Evolutionary conservation across 106 monocot species (phyloP).

Genomic region (Vanilla planifolia): DNA sequence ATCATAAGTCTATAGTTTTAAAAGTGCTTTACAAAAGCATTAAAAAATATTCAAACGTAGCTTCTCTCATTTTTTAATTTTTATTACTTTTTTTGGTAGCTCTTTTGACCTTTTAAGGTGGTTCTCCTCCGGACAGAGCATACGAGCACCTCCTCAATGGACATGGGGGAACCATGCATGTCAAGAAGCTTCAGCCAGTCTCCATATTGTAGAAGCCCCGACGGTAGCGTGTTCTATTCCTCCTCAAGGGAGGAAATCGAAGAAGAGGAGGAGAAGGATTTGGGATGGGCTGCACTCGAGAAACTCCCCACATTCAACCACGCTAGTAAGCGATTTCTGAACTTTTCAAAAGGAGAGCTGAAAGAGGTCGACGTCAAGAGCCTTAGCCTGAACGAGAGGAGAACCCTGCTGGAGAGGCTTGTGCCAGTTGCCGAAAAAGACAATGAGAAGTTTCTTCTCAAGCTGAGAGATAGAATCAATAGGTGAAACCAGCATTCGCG

Average conservation of each 20-base stretch:
- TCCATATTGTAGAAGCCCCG: too few relatives aligned
- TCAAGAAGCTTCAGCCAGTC: too few relatives aligned
- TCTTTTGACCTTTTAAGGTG: too few relatives aligned
- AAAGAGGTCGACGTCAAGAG: conserved; percentile 5
- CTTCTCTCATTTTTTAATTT: too few relatives aligned
- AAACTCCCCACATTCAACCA: conserved; percentile 5
- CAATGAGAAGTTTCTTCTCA: conserved; percentile 13
- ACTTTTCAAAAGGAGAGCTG: background rate
- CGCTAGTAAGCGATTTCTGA: conserved; percentile 1
- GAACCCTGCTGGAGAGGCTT: conserved; percentile 6
- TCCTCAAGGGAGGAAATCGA: conserved; percentile 11
- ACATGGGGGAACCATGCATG: too few relatives aligned
- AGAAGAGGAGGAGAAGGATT: conserved; percentile 1
- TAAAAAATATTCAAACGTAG: too few relatives aligned
- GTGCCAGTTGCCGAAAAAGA: conserved; percentile 2
- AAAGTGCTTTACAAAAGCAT: too few relatives aligned
- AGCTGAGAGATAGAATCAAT: conserved; percentile 11
- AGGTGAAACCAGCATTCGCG: background rate
- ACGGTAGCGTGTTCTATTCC: too few relatives aligned
- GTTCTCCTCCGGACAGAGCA: too few relatives aligned
- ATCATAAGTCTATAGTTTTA: too few relatives aligned
- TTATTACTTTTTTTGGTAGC: too few relatives aligned
- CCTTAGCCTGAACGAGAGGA: conserved; percentile 5
- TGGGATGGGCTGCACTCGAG: conserved; percentile 8
- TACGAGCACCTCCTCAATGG: too few relatives aligned